phyloP scores from a whole-genome alignment of 805 yeast species.

The Candida montana region DNA sequence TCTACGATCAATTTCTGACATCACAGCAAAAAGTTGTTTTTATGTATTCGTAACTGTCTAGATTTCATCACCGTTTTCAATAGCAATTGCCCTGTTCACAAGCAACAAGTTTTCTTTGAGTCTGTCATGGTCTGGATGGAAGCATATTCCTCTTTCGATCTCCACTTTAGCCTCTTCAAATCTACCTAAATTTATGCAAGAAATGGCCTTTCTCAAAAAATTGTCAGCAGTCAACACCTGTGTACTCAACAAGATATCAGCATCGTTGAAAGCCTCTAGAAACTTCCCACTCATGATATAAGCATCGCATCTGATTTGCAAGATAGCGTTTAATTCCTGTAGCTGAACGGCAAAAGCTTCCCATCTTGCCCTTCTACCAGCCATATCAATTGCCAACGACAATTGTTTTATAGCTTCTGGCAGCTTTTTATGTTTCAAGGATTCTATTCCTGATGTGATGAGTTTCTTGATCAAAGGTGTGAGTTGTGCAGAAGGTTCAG shows the following conservation, averaged over 20 bases:
- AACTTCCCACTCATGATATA: slow-evolving; percentile 49
- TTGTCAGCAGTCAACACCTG: slow-evolving; percentile 52
- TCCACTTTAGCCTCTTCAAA: slow-evolving; percentile 57
- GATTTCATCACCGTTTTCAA: slow-evolving; percentile 51
- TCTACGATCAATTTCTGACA: no score
- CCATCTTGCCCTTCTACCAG: slow-evolving; percentile 62
- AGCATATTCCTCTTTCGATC: slow-evolving; percentile 69
- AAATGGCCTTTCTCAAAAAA: slow-evolving; percentile 65
- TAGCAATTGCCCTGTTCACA: slow-evolving; percentile 42
- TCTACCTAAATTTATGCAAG: slow-evolving; percentile 56
- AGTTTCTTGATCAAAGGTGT: slow-evolving; percentile 58
- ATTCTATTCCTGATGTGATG: slow-evolving; percentile 56
- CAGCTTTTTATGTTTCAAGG: slow-evolving; percentile 50
- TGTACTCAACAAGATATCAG: slow-evolving; percentile 37
- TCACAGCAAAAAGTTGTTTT: no score
- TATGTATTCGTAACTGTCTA: no score
- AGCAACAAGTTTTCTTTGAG: slow-evolving; percentile 43
- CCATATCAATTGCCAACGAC: slow-evolving; percentile 61
- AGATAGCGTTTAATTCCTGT: slow-evolving; percentile 59
- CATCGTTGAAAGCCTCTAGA: slow-evolving; percentile 60
- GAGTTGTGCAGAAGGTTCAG: slow-evolving; percentile 47
- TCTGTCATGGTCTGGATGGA: slow-evolving; percentile 48
- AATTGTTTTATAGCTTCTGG: slow-evolving; percentile 61
- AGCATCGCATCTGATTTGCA: slow-evolving; percentile 70
- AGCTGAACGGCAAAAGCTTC: slow-evolving; percentile 69